Percentiles rank a stretch among this genome's conserved stretches.
These are phyloP conservation scores for Penicillium frequentans DNA, from an alignment of 2,329 filamentous ascomycete species.

Conservation along the genomic window DNA sequence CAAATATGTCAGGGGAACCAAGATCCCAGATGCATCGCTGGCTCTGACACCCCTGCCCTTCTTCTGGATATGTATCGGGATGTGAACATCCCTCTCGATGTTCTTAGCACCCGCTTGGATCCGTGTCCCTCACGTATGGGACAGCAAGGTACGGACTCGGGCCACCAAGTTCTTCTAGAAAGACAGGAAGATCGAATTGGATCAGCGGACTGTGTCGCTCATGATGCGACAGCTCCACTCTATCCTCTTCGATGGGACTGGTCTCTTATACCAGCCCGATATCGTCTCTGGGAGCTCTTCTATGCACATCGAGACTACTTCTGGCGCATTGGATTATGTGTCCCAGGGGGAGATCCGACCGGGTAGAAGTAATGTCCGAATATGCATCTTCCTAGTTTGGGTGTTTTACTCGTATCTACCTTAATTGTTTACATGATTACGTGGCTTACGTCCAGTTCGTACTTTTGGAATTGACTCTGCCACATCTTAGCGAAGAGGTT, in stretches of 20 bases:
- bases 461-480: background rate
- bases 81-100: constrained; percentile 4
- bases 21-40: constrained; percentile 71
- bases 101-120: background rate
- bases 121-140: background rate
- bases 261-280: constrained; percentile 50
- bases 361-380: constrained; percentile 2
- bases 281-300: constrained; percentile 85
- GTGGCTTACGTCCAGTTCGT: background rate
- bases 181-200: constrained; percentile 10
- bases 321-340: constrained; percentile 85
- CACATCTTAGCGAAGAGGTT: background rate
- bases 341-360: constrained; percentile 65
- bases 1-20: constrained; percentile 68
- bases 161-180: constrained; percentile 25
- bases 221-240: constrained; percentile 13
- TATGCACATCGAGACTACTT: constrained; percentile 97
- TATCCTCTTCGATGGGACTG: constrained; percentile 17
- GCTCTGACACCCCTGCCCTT: constrained; percentile 38
- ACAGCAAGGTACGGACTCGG: background rate
- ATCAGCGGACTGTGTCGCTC: constrained; percentile 26
- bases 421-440: background rate
- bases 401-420: background rate
- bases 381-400: background rate
- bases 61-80: constrained; percentile 11